These are phyloP conservation scores for Ramichloridium luteum DNA, from an alignment of 2,329 filamentous ascomycete genomes.

Conservation along the genomic window DNA sequence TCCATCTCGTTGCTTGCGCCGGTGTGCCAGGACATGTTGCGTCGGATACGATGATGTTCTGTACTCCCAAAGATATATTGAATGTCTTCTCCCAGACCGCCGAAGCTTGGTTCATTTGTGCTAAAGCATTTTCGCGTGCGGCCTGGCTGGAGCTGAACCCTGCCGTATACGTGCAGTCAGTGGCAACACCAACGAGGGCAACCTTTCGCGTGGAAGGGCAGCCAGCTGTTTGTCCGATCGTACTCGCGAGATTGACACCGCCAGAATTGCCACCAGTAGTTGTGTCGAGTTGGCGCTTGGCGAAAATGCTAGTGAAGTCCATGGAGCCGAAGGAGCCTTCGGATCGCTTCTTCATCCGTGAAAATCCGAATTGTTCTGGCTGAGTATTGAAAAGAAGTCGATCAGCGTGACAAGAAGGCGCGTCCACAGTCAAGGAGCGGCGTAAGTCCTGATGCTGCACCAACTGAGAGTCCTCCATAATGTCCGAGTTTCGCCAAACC, in stretches of 20 bases:
- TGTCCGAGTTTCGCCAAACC: conserved; percentile 83
- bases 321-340: conserved; percentile 47
- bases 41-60: conserved; percentile 70
- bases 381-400: conserved; percentile 66
- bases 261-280: conserved; percentile 62
- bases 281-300: conserved; percentile 54
- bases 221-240: conserved; percentile 70
- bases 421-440: conserved; percentile 11
- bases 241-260: conserved; percentile 62
- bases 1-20: conserved; percentile 64
- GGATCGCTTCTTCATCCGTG: conserved; percentile 40
- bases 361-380: conserved; percentile 54
- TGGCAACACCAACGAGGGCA: conserved; percentile 80
- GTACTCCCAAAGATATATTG: conserved; percentile 85
- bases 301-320: conserved; percentile 55
- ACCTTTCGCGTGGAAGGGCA: conserved; percentile 87
- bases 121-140: conserved; percentile 65
- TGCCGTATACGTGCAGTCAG: conserved; percentile 77
- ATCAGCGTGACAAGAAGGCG: conserved; percentile 54
- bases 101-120: conserved; percentile 74
- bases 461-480: conserved; percentile 36
- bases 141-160: conserved; percentile 54
- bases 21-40: conserved; percentile 60
- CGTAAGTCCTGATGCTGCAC: conserved; percentile 50
- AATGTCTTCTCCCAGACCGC: conserved; percentile 80